Evolutionary conservation across 441 rosid species (phyloP).

Genomic region (Aquilaria agallochum): DNA sequence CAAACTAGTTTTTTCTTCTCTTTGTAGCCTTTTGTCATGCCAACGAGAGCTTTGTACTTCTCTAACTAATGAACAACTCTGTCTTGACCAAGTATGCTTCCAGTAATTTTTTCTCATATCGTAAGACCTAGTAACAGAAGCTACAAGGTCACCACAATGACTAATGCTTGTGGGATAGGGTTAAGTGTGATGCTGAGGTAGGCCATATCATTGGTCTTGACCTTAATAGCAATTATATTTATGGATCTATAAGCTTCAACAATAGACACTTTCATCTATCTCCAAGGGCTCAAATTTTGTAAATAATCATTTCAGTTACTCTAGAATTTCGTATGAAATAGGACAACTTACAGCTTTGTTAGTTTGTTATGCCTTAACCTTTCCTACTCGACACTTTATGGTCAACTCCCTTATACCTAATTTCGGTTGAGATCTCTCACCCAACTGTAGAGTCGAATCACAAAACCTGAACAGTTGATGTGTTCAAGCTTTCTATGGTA

Average conservation of each 20-base stretch:
- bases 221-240: slow-evolving; percentile 2
- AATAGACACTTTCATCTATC: slow-evolving; percentile 8
- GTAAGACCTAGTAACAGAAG: slow-evolving; percentile 4
- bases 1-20: too few relatives aligned
- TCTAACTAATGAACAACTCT: neutral
- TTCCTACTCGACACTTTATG: neutral
- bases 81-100: neutral
- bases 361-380: slow-evolving; percentile 1
- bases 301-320: slow-evolving; percentile 1
- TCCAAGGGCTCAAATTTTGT: neutral
- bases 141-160: neutral
- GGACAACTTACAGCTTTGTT: neutral
- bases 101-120: too few relatives aligned
- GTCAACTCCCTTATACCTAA: slow-evolving; percentile 3
- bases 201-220: slow-evolving; percentile 9
- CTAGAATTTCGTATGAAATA: slow-evolving; percentile 2
- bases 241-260: slow-evolving; percentile 8
- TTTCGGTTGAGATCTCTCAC: too few relatives aligned
- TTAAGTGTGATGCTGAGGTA: neutral
- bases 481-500: too few relatives aligned
- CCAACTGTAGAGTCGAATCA: too few relatives aligned
- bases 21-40: slow-evolving; percentile 2
- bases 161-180: slow-evolving; percentile 15
- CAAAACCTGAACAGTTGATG: too few relatives aligned
- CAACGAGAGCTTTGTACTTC: slow-evolving; percentile 4